phyloP scores from a whole-genome alignment of 106 monocot species.

The Dendrobium catenatum region DNA sequence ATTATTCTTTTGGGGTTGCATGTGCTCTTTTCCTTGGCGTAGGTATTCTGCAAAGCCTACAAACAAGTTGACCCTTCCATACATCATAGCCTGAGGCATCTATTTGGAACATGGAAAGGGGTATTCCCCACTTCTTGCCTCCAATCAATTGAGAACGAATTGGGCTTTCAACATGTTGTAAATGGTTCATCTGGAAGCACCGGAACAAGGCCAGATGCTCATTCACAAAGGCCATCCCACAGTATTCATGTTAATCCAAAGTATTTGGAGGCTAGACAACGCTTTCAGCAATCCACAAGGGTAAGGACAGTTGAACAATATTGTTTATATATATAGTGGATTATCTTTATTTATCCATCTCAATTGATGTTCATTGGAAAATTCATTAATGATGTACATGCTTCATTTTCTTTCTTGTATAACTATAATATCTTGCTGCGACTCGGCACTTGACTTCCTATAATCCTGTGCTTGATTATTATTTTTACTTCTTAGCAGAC shows the following conservation, averaged over 20 bases:
- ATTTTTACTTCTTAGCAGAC: neutral
- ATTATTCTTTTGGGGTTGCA: neutral
- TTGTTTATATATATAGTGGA: neutral
- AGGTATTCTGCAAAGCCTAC: conserved; percentile 99
- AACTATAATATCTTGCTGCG: neutral
- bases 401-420: neutral
- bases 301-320: conserved; percentile 18
- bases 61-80: conserved; percentile 83
- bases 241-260: conserved; percentile 99
- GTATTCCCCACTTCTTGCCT: conserved; percentile 70
- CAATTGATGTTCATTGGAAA: neutral
- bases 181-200: conserved; percentile 75
- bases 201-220: conserved; percentile 46
- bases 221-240: conserved; percentile 47
- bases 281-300: conserved; percentile 50
- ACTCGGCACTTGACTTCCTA: neutral
- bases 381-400: neutral
- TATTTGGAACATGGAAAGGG: conserved; percentile 98
- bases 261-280: conserved; percentile 92
- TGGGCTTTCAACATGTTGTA: conserved; percentile 40
- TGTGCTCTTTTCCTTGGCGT: conserved; percentile 1
- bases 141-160: conserved; percentile 85
- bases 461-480: neutral
- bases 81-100: conserved; percentile 90
- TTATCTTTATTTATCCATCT: neutral